These are phyloP conservation scores for Takakia lepidozioides DNA, from an alignment of 225 moss, liverwort and hornwort genomes.

Conservation along the genomic window DNA sequence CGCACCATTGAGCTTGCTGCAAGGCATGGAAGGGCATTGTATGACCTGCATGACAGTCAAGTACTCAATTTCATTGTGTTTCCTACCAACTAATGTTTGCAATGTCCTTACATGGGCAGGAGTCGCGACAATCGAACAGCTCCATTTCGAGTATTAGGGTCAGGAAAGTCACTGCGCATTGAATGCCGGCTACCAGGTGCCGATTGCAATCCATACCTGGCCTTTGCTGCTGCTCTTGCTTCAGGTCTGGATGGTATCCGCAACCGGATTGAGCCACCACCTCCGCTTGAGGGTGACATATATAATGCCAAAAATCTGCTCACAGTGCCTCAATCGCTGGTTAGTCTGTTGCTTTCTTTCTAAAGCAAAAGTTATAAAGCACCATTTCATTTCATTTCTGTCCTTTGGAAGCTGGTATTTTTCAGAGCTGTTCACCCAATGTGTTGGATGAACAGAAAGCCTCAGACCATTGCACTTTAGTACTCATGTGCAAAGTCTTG, in stretches of 20 bases:
- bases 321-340: slow-evolving; percentile 76
- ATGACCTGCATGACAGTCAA: no score
- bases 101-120: no score
- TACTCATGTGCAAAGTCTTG: no score
- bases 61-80: no score
- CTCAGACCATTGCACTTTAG: no score
- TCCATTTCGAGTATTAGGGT: slow-evolving; percentile 81
- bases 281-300: slow-evolving; percentile 70
- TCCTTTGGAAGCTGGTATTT: background rate
- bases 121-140: slow-evolving; percentile 92
- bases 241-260: slow-evolving; percentile 92
- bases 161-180: slow-evolving; percentile 83
- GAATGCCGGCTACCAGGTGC: slow-evolving; percentile 96
- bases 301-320: slow-evolving; percentile 66
- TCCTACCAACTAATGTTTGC: no score
- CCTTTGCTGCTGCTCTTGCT: slow-evolving; percentile 90
- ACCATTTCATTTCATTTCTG: background rate
- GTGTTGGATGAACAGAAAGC: no score
- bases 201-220: slow-evolving; percentile 94
- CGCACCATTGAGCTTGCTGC: no score
- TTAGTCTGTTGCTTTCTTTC: slow-evolving; percentile 3
- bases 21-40: no score
- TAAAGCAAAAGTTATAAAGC: background rate
- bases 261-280: slow-evolving; percentile 77
- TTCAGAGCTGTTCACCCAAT: no score